These are phyloP conservation scores for Arabidopsis arenosa DNA, from an alignment of 345 rosid species.

Conservation along the genomic window DNA sequence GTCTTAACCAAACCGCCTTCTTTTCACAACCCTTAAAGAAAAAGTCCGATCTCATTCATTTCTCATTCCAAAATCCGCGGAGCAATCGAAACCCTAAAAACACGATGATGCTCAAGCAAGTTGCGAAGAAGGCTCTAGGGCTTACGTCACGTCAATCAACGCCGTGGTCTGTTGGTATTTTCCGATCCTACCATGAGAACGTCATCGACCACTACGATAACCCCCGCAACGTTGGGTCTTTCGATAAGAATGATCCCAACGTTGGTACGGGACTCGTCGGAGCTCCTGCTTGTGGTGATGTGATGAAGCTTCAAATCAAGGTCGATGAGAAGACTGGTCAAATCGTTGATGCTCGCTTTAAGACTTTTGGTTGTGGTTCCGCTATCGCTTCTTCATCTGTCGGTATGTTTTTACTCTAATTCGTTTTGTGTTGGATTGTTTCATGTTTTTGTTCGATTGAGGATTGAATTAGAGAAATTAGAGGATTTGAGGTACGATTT, in stretches of 20 bases:
- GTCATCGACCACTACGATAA: conserved; percentile 96
- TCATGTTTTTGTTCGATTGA: not conserved
- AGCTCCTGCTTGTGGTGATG: conserved; percentile 99
- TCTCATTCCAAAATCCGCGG: not conserved
- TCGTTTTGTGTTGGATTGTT: not conserved
- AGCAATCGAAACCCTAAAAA: conserved; percentile 15
- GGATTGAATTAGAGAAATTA: not conserved
- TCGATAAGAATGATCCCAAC: conserved; percentile 86
- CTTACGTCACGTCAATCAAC: conserved; percentile 44
- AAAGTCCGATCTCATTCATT: not conserved
- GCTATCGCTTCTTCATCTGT: conserved; percentile 98
- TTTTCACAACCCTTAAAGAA: not conserved
- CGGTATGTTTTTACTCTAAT: conserved; percentile 49
- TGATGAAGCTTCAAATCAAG: conserved; percentile 97
- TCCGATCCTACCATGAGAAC: conserved; percentile 82
- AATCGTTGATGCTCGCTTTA: conserved; percentile 90
- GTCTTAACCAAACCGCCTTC: conserved; percentile 29
- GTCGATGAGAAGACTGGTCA: conserved; percentile 84
- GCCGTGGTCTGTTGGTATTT: conserved; percentile 41
- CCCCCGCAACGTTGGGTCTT: conserved; percentile 94
- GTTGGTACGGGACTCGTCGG: conserved; percentile 97
- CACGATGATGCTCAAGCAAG: conserved; percentile 57
- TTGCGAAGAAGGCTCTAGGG: conserved; percentile 57
- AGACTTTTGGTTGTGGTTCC: conserved; percentile 99
- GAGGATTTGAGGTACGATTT: not conserved